Conservation (phyloP, 148 eudicot species). For the Chenopodium berlandieri region DNA sequence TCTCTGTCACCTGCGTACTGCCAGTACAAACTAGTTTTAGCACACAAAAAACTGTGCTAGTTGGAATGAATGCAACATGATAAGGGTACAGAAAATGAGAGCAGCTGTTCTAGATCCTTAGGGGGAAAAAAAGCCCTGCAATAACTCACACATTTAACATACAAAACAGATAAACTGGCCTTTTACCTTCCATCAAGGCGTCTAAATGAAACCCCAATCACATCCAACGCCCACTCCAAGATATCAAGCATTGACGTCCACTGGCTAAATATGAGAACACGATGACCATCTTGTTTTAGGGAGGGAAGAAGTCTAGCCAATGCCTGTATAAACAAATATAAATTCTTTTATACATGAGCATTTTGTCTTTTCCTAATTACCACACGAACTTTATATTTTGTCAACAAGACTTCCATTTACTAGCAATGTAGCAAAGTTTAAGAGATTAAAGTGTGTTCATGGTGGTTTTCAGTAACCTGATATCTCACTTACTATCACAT, state of each 20-base stretch:
- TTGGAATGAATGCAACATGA: background rate
- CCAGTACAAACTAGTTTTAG: background rate
- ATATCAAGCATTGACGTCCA: conserved; percentile 99
- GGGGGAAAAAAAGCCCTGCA: background rate
- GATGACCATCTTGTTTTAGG: conserved; percentile 60
- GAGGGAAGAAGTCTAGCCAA: conserved; percentile 76
- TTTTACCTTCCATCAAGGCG: conserved; percentile 99
- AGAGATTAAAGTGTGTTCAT: background rate
- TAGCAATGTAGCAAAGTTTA: background rate
- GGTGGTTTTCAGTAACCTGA: background rate
- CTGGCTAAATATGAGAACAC: conserved; percentile 96
- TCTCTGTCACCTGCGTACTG: conserved; percentile 93
- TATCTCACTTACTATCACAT: background rate
- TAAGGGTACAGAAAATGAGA: background rate
- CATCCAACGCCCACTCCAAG: conserved; percentile 96
- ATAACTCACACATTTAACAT: background rate
- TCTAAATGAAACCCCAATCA: conserved; percentile 74
- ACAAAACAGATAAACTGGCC: background rate
- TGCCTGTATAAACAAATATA: conserved; percentile 42
- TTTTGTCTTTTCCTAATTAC: background rate
- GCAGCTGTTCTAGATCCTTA: background rate
- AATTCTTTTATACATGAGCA: background rate
- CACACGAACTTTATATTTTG: background rate
- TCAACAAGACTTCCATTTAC: background rate
- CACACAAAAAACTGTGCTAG: background rate